Evolutionary conservation across 106 monocot species (phyloP).

Genomic region (Agapanthus africanus): DNA sequence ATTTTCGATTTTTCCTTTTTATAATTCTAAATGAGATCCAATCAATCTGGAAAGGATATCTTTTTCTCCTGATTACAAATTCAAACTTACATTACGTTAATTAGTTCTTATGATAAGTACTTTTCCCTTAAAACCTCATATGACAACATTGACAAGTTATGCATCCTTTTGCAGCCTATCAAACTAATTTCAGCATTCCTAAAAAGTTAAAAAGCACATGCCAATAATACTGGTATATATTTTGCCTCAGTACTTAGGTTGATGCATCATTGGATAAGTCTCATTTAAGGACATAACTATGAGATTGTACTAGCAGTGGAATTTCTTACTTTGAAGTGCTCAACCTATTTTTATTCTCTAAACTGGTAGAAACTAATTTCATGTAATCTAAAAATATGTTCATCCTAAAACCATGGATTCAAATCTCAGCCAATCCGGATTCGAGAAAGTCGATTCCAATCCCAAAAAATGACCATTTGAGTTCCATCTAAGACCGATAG

Average conservation of each 20-base stretch:
- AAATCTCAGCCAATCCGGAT: no score
- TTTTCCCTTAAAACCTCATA: not conserved
- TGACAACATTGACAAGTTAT: not conserved
- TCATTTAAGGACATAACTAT: slow-evolving; percentile 1
- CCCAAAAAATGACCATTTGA: no score
- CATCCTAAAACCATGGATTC: not conserved
- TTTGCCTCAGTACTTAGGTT: not conserved
- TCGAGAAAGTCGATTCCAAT: no score
- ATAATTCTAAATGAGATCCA: not conserved
- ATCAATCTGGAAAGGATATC: not conserved
- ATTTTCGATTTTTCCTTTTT: not conserved
- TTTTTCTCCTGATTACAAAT: not conserved
- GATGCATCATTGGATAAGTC: not conserved
- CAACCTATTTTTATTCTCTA: not conserved
- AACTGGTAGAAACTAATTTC: not conserved
- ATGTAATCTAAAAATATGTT: not conserved
- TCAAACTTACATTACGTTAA: not conserved
- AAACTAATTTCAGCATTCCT: not conserved
- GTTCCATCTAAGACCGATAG: not conserved
- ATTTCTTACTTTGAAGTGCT: slow-evolving; percentile 1
- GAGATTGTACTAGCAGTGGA: not conserved
- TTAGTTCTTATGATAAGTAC: not conserved
- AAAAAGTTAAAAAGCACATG: not conserved
- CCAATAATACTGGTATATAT: not conserved
- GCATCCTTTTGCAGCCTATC: not conserved